Evolutionary conservation across 164 flowering plant genomes (phyloP).

Genomic region (Houttuynia cordata): DNA sequence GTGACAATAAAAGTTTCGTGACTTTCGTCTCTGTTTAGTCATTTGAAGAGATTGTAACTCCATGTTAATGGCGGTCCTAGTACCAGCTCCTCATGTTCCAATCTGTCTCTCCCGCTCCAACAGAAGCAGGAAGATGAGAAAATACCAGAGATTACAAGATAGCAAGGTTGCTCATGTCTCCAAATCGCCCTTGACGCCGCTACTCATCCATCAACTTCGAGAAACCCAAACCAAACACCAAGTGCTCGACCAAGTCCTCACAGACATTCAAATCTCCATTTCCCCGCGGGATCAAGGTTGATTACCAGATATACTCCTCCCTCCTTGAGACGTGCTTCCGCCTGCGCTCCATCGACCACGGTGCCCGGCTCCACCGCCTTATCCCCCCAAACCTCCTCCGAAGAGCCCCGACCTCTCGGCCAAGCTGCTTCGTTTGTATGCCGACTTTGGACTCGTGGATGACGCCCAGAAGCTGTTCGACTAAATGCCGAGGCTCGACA

Average conservation of each 20-base stretch:
- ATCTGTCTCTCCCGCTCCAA: slow-evolving; percentile 8
- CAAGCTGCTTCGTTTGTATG: slow-evolving; percentile 62
- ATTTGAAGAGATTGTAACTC: too few species aligned
- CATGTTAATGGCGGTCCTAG: too few species aligned
- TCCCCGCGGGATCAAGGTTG: slow-evolving; percentile 38
- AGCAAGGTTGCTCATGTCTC: slow-evolving; percentile 5
- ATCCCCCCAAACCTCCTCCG: slow-evolving; percentile 48
- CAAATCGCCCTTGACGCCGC: slow-evolving; percentile 50
- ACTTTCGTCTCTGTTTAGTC: too few species aligned
- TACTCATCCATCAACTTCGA: slow-evolving; percentile 26
- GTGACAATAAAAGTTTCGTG: too few species aligned
- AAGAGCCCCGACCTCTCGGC: slow-evolving; percentile 43
- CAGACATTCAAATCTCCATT: slow-evolving; percentile 40
- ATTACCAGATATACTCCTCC: slow-evolving; percentile 44
- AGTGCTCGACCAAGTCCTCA: slow-evolving; percentile 46
- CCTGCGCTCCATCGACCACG: slow-evolving; percentile 37
- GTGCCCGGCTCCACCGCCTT: slow-evolving; percentile 38
- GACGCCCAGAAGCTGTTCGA: slow-evolving; percentile 77
- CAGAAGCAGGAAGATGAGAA: slow-evolving; percentile 2
- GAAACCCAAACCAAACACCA: slow-evolving; percentile 33
- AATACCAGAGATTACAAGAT: slow-evolving; percentile 7
- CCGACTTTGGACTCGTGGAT: slow-evolving; percentile 35
- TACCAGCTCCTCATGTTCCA: background rate
- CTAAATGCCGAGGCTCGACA: slow-evolving; percentile 38
- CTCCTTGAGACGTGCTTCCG: slow-evolving; percentile 66